Conservation (phyloP, 2,329 filamentous ascomycete genomes). For the Colletotrichum orbiculare region DNA sequence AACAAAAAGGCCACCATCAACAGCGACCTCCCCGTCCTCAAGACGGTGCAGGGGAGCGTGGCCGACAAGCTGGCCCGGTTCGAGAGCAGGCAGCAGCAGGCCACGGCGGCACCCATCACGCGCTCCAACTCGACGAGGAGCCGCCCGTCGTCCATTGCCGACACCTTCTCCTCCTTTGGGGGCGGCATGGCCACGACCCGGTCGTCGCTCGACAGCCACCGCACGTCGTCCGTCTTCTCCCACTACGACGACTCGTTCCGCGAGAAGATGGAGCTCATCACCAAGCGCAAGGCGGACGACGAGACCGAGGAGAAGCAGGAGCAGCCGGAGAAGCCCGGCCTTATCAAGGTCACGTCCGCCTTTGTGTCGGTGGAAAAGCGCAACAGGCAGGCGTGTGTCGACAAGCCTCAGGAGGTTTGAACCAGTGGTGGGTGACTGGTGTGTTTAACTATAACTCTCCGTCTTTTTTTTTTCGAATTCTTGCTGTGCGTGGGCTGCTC, state of each 20-base stretch:
- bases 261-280: slow-evolving; percentile 32
- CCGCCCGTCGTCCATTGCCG: slow-evolving; percentile 20
- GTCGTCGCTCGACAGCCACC: slow-evolving; percentile 28
- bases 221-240: slow-evolving; percentile 32
- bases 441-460: too few species aligned
- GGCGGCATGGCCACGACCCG: slow-evolving; percentile 20
- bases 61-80: slow-evolving; percentile 30
- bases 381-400: not conserved
- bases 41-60: slow-evolving; percentile 27
- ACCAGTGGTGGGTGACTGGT: too few species aligned
- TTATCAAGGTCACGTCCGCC: slow-evolving; percentile 11
- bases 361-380: slow-evolving; percentile 11
- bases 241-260: slow-evolving; percentile 33
- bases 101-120: slow-evolving; percentile 5
- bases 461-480: too few species aligned
- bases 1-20: slow-evolving; percentile 15
- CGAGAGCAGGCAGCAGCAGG: slow-evolving; percentile 22
- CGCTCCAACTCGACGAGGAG: slow-evolving; percentile 30
- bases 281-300: slow-evolving; percentile 14
- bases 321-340: not conserved
- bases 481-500: too few species aligned
- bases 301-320: slow-evolving; percentile 3
- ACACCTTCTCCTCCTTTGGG: slow-evolving; percentile 26
- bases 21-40: slow-evolving; percentile 26
- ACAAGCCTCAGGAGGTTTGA: not conserved